Evolutionary conservation across 768 basidiomycete species (phyloP), one percentile per base, ranked within the genome.

Genomic region (Sarcomyxa edulis): DNA sequence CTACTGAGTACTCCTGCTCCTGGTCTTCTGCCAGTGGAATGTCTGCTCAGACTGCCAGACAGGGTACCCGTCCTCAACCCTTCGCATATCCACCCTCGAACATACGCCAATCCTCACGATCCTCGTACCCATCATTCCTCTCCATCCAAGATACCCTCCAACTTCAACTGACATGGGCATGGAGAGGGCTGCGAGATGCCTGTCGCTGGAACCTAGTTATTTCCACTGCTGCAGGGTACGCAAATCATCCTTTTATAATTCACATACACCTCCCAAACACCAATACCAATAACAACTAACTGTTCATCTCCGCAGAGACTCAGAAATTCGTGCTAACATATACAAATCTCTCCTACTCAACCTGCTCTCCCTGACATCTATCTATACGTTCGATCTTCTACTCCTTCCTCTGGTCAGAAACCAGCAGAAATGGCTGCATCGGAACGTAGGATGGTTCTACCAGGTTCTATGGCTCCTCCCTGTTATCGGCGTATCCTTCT

Each of bases 401-500:
- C 65, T 92, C 10, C 68, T 74, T 14, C 85, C 87, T 3, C 69
- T 88, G 15, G 72, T 84, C 7, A 72, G 68, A 14, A 69, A 73
- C 48, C 71, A 74, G 38, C 71, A 74, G 42, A 76, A 68, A 44
- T 85, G 81, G 81, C 55, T 84, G 27, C 81, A 81, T 52, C 68
- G 77, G 18, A 84, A 87, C 48, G 66, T 89, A 8, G 78, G 82
- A 7, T 80, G 77, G 76, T 76, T 86, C 47, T 88, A 85, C 56
- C 83, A 80, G 50, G 60, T 76, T 6, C 59, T 93, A 26, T 93
- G 89, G 88, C 60, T 93, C 3, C 59, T 84, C 14, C 91, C 91
- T 0, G 72, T 92, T 37, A 69, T 90, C 6, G 81, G 80, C 2
- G 59, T 63, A 18, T 88, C 89, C 8, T 72, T 91, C 40, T 91